phyloP scores from a whole-genome alignment of 176 grass and related monocot species.

The Bolboschoenus planiculmis region DNA sequence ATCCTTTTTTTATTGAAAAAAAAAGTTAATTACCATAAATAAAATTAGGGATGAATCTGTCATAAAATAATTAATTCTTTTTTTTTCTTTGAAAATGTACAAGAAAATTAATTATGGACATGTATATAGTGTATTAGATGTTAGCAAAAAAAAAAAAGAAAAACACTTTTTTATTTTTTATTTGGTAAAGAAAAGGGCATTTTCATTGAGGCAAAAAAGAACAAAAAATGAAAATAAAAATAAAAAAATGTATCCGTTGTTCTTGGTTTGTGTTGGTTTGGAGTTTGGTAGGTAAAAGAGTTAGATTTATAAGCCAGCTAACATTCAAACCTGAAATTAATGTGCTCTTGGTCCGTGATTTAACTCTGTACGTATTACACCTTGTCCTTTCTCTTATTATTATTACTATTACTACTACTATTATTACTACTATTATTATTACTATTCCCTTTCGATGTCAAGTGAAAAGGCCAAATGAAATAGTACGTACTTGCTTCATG shows the following conservation, averaged over 20 bases:
- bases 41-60: no score
- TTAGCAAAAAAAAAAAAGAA: no score
- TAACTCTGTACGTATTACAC: neutral
- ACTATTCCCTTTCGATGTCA: neutral
- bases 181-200: neutral
- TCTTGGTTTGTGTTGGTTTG: neutral
- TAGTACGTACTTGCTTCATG: neutral
- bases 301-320: constrained; percentile 1
- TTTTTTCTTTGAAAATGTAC: no score
- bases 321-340: constrained; percentile 9
- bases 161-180: neutral
- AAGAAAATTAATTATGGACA: no score
- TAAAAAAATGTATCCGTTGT: neutral
- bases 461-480: neutral
- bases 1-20: no score
- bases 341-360: neutral
- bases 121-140: no score
- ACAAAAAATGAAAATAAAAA: no score
- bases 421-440: no score
- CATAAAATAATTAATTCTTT: no score
- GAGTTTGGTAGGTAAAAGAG: neutral
- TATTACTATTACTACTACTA: no score
- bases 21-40: no score
- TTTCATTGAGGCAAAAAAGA: neutral
- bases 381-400: neutral